phyloP scores from a whole-genome alignment of 2,329 filamentous ascomycete species.

The Colletotrichum musicola region DNA sequence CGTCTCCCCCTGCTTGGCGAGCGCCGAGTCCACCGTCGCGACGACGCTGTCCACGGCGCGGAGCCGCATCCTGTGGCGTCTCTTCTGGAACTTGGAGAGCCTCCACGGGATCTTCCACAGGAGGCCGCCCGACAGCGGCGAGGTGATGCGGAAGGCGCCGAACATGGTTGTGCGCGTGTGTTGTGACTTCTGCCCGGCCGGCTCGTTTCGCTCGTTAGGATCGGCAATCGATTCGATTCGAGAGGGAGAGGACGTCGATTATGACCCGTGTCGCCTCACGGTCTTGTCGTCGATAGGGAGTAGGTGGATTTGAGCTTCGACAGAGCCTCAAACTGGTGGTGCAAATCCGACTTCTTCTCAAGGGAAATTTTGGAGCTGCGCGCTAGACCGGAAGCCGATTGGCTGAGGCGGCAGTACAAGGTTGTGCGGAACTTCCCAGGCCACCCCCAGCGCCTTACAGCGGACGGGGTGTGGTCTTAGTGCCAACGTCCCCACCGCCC shows the following conservation, averaged over 20 bases:
- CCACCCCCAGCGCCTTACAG: background rate
- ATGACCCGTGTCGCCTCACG: background rate
- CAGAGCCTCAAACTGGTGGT: background rate
- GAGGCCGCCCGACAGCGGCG: slow-evolving; percentile 81
- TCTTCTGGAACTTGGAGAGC: slow-evolving; percentile 91
- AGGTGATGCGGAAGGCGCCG: slow-evolving; percentile 84
- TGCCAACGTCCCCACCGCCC: slow-evolving; percentile 3
- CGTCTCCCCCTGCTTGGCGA: slow-evolving; percentile 78
- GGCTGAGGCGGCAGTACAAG: background rate
- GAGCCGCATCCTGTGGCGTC: slow-evolving; percentile 84
- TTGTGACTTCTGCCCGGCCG: background rate
- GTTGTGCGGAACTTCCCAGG: slow-evolving; percentile 34
- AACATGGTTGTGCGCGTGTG: slow-evolving; percentile 70
- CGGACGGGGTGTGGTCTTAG: background rate
- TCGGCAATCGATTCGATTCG: too few relatives aligned
- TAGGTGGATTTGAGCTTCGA: background rate
- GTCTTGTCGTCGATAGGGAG: background rate
- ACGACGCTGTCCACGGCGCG: slow-evolving; percentile 90
- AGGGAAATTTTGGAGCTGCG: slow-evolving; percentile 38
- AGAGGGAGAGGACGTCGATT: too few relatives aligned
- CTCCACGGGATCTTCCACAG: slow-evolving; percentile 99
- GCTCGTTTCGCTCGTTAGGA: background rate
- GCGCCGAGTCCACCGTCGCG: slow-evolving; percentile 81
- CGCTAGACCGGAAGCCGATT: slow-evolving; percentile 13
- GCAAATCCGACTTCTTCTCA: background rate